These are phyloP conservation scores for Leonotis leonurus DNA, from an alignment of 257 asterid genomes.

Conservation along the genomic window DNA sequence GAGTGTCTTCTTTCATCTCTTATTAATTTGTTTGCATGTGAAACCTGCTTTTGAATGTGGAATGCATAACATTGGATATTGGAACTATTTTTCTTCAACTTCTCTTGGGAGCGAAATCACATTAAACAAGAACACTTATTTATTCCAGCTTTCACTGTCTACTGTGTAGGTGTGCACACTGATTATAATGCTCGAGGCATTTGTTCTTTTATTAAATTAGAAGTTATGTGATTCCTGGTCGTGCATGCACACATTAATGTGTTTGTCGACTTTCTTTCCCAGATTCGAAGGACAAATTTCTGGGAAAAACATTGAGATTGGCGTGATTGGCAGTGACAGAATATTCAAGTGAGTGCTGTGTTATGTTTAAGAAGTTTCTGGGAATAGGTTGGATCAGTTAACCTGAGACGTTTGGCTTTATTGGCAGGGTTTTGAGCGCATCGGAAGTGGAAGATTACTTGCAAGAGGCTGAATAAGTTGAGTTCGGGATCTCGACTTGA, in stretches of 20 bases:
- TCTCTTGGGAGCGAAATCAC: neutral
- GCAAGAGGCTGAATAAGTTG: conserved; percentile 78
- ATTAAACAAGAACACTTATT: too few species aligned
- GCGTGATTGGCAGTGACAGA: conserved; percentile 83
- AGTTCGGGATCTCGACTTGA: neutral
- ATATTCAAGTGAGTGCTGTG: conserved; percentile 63
- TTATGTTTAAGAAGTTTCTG: neutral
- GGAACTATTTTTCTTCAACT: neutral
- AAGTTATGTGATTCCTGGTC: too few species aligned
- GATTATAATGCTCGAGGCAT: too few species aligned
- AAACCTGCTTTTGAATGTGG: neutral
- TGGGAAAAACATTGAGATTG: conserved; percentile 93
- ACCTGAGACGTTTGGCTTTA: neutral
- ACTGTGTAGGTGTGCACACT: too few species aligned
- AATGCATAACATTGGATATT: too few species aligned
- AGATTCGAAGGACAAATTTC: conserved; percentile 99
- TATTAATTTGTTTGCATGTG: neutral
- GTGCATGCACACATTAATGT: too few species aligned
- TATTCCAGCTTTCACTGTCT: too few species aligned
- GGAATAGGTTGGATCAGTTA: neutral
- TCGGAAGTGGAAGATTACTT: conserved; percentile 97
- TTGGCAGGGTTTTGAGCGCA: conserved; percentile 82
- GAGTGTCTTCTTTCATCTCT: conserved; percentile 17
- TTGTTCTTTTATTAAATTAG: too few species aligned
- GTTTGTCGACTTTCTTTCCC: conserved; percentile 9